Base-by-base conservation (phyloP, 345 rosid species). In the Moringa oleifera region DNA sequence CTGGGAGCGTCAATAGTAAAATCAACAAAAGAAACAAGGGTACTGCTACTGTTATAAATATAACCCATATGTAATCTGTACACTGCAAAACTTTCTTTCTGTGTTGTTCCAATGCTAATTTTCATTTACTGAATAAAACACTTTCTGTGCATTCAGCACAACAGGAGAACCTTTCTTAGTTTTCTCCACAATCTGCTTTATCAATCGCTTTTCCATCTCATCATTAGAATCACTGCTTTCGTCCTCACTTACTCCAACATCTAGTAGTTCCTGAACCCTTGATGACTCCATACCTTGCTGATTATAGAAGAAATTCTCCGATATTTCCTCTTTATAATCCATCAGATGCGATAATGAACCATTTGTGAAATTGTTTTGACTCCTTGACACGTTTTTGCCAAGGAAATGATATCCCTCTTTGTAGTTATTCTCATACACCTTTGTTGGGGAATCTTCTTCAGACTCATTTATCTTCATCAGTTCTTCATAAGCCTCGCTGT, bases 151-250 rank as follows among this genome's bases (percentile, higher is more conserved):
- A 68, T 88, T 85, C 59, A 86, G 24, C 73, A 90, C 72, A 24
- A 61, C 87, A 15, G 94, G 92, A 56, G 89, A 80, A 20, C 94
- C 94, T 79, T 77, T 82, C 79, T 78, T 93, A 59, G 86, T 83
- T 74, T 83, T 83, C 81, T 93, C 96, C 57, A 90, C 86, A 69
- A 90, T 84, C 70, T 88, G 94, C 72, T 85, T 76, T 60, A 93
- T 93, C 71, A 93, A 61, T 57, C 73, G 78, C 79, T 78, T 82
- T 83, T 83, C 89, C 71, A 79, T 72, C 66, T 86, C 94, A 59
- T 67, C 87, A 56, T 79, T 84, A 19, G 63, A 69, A 51, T 80
- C 80, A 13, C 87, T 81, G 56, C 64, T 65, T 59, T 84, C 85
- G 21, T 82, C 82, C 55, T 79, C 89, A 20, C 73, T 78, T 13